Evolutionary conservation across 116 monocot genomes (phyloP).

Genomic region (Zostera marina): DNA sequence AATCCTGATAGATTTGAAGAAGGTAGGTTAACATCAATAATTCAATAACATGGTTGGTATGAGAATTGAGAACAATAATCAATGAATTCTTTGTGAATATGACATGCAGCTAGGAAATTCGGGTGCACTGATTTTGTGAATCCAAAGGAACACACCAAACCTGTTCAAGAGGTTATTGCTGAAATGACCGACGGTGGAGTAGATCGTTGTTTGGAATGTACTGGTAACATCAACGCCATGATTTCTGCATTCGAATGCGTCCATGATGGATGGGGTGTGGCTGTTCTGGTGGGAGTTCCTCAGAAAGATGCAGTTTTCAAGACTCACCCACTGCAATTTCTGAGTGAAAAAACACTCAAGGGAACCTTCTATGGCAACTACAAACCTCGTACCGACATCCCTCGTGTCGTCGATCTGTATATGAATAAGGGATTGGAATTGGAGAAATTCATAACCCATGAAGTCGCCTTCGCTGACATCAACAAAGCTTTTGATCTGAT

Average conservation of each 20-base stretch:
- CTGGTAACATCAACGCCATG: constrained; percentile 23
- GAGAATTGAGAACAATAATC: not conserved
- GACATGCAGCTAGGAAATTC: constrained; percentile 57
- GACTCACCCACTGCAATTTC: constrained; percentile 61
- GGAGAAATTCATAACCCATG: constrained; percentile 62
- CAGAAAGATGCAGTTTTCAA: constrained; percentile 49
- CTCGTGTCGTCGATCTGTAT: constrained; percentile 68
- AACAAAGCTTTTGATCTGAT: constrained; percentile 50
- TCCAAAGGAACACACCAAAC: constrained; percentile 52
- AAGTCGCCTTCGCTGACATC: constrained; percentile 37
- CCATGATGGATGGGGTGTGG: constrained; percentile 47
- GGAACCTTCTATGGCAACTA: constrained; percentile 96
- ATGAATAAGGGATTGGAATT: constrained; percentile 55
- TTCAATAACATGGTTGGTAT: not conserved
- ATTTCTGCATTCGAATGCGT: constrained; percentile 39
- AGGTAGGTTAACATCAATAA: constrained; percentile 12
- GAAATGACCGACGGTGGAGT: constrained; percentile 36
- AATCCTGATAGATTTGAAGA: constrained; percentile 22
- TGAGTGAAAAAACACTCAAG: constrained; percentile 75
- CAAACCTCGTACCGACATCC: constrained; percentile 69
- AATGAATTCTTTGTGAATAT: not conserved
- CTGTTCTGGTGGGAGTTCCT: constrained; percentile 41
- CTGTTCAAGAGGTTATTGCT: constrained; percentile 54
- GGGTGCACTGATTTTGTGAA: constrained; percentile 75
- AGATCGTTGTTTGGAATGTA: constrained; percentile 25